Evolutionary conservation across 257 asterid genomes (phyloP).

Genomic region (Ehretia macrophylla): DNA sequence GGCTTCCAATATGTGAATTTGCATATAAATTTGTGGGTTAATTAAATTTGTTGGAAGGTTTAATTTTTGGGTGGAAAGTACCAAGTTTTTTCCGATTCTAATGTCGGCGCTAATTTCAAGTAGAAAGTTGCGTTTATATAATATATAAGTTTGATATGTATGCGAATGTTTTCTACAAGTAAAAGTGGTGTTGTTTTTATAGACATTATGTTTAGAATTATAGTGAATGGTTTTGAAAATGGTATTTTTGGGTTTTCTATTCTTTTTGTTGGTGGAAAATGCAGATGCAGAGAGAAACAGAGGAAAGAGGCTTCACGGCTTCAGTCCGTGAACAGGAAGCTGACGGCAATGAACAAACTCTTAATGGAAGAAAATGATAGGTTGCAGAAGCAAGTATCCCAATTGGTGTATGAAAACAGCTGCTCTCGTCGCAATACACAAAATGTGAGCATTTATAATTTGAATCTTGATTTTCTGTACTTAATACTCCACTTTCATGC

Average conservation of each 20-base stretch:
- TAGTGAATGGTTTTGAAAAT: conserved; percentile 2
- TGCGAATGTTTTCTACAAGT: background rate
- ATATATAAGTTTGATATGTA: background rate
- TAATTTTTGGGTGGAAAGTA: background rate
- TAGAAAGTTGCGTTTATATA: too few relatives aligned
- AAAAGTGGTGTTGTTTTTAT: background rate
- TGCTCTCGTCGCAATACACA: conserved; percentile 68
- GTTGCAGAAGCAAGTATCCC: conserved; percentile 86
- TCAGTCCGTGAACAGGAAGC: conserved; percentile 77
- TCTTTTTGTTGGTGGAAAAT: conserved; percentile 14
- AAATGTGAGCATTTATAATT: conserved; percentile 30
- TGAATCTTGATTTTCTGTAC: background rate
- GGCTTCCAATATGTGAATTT: too few relatives aligned
- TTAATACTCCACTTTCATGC: background rate
- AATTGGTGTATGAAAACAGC: conserved; percentile 75
- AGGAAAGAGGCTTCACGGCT: conserved; percentile 84
- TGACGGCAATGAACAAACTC: conserved; percentile 82
- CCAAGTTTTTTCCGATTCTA: background rate
- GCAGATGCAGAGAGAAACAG: conserved; percentile 88
- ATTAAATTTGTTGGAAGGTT: background rate
- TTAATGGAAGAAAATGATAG: conserved; percentile 90
- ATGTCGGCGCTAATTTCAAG: too few relatives aligned
- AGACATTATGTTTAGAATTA: background rate
- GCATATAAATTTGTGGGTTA: background rate
- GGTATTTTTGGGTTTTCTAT: background rate